A percentile compares a stretch with the other conserved stretches of the same genome.
Conservation (phyloP, 2,329 filamentous ascomycete genomes). For the Hypoxylon sp. region DNA sequence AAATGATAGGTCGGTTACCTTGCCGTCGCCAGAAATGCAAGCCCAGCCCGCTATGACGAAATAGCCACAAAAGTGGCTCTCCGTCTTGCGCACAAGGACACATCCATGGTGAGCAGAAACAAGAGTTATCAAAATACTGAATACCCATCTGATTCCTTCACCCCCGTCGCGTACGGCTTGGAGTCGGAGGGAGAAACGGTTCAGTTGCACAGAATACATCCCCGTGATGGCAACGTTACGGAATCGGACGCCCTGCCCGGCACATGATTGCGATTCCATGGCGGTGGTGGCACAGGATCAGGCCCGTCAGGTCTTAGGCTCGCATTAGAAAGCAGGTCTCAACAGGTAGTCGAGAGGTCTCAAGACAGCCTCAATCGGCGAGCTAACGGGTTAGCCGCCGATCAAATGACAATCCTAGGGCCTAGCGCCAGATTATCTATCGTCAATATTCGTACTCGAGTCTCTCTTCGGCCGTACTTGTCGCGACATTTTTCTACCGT, state of each 20-base stretch:
- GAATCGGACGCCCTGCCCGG: slow-evolving; percentile 7
- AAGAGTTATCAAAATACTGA: no score
- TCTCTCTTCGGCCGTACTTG: slow-evolving; percentile 20
- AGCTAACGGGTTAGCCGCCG: slow-evolving; percentile 1
- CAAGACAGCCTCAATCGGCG: slow-evolving; percentile 22
- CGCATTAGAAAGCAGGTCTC: no score
- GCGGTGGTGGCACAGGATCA: slow-evolving; percentile 30
- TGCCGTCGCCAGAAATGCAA: slow-evolving; percentile 10
- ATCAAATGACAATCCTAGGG: slow-evolving; percentile 21
- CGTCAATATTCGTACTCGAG: background rate
- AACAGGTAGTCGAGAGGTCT: no score
- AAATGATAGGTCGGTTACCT: slow-evolving; percentile 1
- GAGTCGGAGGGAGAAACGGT: slow-evolving; percentile 17
- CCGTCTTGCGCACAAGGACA: no score
- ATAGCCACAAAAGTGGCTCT: slow-evolving; percentile 14
- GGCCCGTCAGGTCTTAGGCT: background rate
- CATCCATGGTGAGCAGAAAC: no score
- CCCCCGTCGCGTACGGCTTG: background rate
- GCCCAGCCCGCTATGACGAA: slow-evolving; percentile 30
- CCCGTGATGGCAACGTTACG: slow-evolving; percentile 11
- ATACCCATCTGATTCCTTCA: slow-evolving; percentile 1
- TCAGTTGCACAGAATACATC: slow-evolving; percentile 2
- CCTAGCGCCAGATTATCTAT: background rate
- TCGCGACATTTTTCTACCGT: slow-evolving; percentile 16
- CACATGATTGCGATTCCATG: slow-evolving; percentile 23